Base-by-base conservation (phyloP, 2,329 filamentous ascomycete species). In the Fusarium begoniae region DNA sequence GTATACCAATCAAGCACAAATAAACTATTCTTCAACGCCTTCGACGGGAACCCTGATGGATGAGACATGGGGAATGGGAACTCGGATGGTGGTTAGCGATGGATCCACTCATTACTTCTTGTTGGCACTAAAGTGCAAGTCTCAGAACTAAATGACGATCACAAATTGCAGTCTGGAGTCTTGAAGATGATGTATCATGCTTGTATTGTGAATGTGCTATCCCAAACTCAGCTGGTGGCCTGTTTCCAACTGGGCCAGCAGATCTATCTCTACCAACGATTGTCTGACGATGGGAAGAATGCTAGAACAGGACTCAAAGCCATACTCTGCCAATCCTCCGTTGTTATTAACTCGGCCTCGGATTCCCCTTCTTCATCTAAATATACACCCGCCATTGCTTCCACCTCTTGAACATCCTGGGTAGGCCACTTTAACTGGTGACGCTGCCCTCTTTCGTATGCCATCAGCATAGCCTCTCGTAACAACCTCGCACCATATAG, bases 301-400 rank as follows among this genome's bases (percentile, higher is more conserved):
- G 80, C 80, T 37, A 82, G 50, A 28, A 82, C 80, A 3, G 80
- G 80, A 53, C 80, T 82, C 4, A 81, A 45, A 8, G 74, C 76
- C 38, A 72, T 41, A 12, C 56, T 63, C 9, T 73, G 65, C 30
- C 56, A 64, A 12, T 63, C 54, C 2, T 55, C 41, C 5, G 28
- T 51, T 11, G 47, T 48, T 12, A 22, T 48, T 17, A 67, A 41
- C 13, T 37, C 50, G 15, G 4, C 37, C 6, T 15, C 30, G 18
- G 38, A 41, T 12, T 57, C 64, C 37, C 35, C 12, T 5, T 72
- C 60, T 22, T 41, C 26, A 24, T 74, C 73, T 11, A 48, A 51
- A 37, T 76, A 69, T 50, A 45, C 61, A 41, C 67, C 44, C 40
- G 53, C 54, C 22, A 37, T 44, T 26, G 65, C 38, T 37, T 62